A percentile compares a stretch with the other conserved stretches of the same genome.
Conservation (phyloP, 345 rosid genomes). For the Citrus trifoliata region DNA sequence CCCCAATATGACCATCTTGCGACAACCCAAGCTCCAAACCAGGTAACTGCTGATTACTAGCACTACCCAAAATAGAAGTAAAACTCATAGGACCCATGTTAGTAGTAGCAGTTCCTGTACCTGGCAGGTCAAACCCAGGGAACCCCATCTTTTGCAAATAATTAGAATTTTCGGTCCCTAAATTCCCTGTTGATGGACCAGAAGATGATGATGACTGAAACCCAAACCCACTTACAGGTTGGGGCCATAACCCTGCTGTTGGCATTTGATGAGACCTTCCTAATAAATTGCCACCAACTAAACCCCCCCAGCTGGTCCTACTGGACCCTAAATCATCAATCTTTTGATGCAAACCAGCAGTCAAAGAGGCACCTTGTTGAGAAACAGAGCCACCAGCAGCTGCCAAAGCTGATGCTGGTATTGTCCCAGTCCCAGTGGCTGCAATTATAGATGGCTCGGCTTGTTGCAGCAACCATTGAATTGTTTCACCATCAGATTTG, state of each 20-base stretch:
- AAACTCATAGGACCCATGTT: conserved; percentile 75
- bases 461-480: conserved; percentile 93
- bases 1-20: conserved; percentile 90
- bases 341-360: conserved; percentile 75
- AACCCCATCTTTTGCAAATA: conserved; percentile 65
- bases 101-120: conserved; percentile 3
- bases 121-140: conserved; percentile 77
- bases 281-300: conserved; percentile 53
- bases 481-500: conserved; percentile 96
- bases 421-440: conserved; percentile 89
- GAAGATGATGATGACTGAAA: conserved; percentile 48
- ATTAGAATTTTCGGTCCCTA: conserved; percentile 50
- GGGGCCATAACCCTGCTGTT: conserved; percentile 78
- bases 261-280: conserved; percentile 64
- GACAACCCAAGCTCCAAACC: conserved; percentile 93
- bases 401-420: conserved; percentile 92
- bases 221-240: conserved; percentile 57
- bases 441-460: conserved; percentile 93
- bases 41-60: conserved; percentile 56
- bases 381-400: conserved; percentile 62
- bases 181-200: conserved; percentile 41
- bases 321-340: conserved; percentile 58
- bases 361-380: conserved; percentile 52
- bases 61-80: conserved; percentile 62
- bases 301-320: conserved; percentile 57